phyloP scores from a whole-genome alignment of 2,329 filamentous ascomycete species.

The Talaromyces albobiverticillius region DNA sequence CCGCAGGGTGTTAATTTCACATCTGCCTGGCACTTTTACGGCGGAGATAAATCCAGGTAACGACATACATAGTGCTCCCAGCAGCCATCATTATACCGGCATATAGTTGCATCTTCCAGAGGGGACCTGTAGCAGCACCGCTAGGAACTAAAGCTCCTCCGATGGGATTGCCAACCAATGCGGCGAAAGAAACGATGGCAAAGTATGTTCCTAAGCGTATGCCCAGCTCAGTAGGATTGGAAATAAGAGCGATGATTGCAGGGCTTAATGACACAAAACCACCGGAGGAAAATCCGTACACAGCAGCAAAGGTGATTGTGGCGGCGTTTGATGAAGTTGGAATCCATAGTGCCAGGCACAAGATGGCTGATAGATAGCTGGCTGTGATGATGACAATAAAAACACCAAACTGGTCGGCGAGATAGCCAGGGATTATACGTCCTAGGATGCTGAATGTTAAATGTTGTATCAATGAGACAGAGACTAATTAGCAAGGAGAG shows the following conservation, averaged over 20 bases:
- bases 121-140: too few relatives aligned
- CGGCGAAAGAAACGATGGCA: too few relatives aligned
- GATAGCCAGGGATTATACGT: conserved; percentile 28
- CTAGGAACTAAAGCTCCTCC: too few relatives aligned
- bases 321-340: conserved; percentile 11
- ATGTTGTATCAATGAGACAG: not conserved
- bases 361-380: conserved; percentile 15
- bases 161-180: conserved; percentile 33
- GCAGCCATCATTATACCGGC: too few relatives aligned
- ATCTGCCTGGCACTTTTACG: too few relatives aligned
- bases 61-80: too few relatives aligned
- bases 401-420: conserved; percentile 30
- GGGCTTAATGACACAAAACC: conserved; percentile 27
- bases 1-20: too few relatives aligned
- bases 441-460: conserved; percentile 23
- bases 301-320: conserved; percentile 20
- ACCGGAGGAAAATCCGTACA: conserved; percentile 26
- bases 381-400: conserved; percentile 28
- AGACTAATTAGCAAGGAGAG: too few relatives aligned
- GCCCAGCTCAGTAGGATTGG: conserved; percentile 24
- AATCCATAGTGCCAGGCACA: conserved; percentile 24
- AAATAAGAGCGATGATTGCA: conserved; percentile 29
- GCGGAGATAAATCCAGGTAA: too few relatives aligned
- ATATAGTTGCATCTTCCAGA: too few relatives aligned
- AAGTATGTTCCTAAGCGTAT: too few relatives aligned